Percentiles rank a stretch among this genome's conserved stretches.
Evolutionary conservation across 2,329 filamentous ascomycete species (phyloP).

Genomic region (Nemania bipapillata): DNA sequence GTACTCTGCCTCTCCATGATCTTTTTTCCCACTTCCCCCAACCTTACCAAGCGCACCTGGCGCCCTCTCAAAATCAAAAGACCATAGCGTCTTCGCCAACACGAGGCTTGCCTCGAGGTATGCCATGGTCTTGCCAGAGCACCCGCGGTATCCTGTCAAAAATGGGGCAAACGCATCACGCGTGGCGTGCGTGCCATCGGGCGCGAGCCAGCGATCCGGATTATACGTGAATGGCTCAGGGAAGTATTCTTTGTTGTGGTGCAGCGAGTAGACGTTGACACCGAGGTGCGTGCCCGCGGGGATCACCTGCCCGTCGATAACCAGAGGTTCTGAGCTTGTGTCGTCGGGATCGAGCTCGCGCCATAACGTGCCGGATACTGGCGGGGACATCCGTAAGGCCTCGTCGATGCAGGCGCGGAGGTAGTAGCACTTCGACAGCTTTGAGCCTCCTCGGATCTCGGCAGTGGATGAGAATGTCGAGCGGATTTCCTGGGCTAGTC

Average conservation of each 20-base stretch:
- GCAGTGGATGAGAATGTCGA: background rate
- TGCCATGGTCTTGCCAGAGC: constrained; percentile 60
- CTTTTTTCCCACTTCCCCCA: background rate
- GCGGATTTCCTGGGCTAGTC: background rate
- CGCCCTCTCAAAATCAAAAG: constrained; percentile 52
- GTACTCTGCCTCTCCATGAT: background rate
- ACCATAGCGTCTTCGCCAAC: constrained; percentile 56
- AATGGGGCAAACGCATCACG: constrained; percentile 52
- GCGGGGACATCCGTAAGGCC: constrained; percentile 22
- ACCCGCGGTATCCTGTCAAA: constrained; percentile 50
- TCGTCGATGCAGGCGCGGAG: constrained; percentile 32
- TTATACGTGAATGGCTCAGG: constrained; percentile 15
- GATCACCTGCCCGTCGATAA: constrained; percentile 20
- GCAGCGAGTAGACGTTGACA: constrained; percentile 25
- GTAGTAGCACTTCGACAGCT: constrained; percentile 13
- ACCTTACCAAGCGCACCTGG: background rate
- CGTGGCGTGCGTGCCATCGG: background rate
- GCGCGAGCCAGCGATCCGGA: constrained; percentile 6
- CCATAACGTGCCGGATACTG: constrained; percentile 14
- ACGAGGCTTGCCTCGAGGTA: constrained; percentile 58
- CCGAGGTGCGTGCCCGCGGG: constrained; percentile 22
- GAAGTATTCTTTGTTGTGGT: constrained; percentile 26
- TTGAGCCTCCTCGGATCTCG: constrained; percentile 12
- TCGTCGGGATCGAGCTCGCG: background rate
- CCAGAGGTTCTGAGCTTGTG: background rate